Conservation (phyloP, 1,284 basidiomycete genomes). For the Cryptococcus depauperatus region DNA sequence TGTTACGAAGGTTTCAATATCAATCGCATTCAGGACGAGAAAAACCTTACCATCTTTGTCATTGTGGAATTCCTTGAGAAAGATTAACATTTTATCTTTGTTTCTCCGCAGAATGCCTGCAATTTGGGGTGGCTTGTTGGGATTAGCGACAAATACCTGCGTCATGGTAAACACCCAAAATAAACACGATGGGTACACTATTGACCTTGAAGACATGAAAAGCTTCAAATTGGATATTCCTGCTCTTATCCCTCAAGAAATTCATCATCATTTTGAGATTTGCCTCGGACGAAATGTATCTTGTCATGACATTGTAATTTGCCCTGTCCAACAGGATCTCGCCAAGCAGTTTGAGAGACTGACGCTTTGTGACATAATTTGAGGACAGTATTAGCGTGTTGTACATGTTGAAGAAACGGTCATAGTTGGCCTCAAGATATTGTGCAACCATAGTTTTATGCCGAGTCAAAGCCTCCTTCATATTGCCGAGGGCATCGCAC, state of each 20-base stretch:
- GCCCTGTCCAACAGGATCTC: slow-evolving; percentile 95
- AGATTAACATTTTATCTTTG: slow-evolving; percentile 83
- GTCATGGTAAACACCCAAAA: not conserved
- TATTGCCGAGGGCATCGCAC: slow-evolving; percentile 92
- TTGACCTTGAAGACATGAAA: slow-evolving; percentile 99
- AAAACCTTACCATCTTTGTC: slow-evolving; percentile 77
- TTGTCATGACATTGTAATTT: slow-evolving; percentile 97
- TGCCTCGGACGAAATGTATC: slow-evolving; percentile 80
- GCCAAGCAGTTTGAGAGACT: slow-evolving; percentile 94
- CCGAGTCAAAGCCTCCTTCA: slow-evolving; percentile 89
- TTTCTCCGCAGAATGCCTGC: slow-evolving; percentile 85
- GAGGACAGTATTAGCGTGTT: slow-evolving; percentile 81
- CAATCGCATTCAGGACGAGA: slow-evolving; percentile 2
- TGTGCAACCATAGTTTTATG: slow-evolving; percentile 96
- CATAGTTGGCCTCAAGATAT: slow-evolving; percentile 94
- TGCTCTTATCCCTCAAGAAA: slow-evolving; percentile 88
- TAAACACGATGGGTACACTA: not conserved
- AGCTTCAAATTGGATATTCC: slow-evolving; percentile 99
- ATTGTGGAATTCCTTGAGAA: slow-evolving; percentile 91
- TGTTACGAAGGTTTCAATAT: slow-evolving; percentile 35
- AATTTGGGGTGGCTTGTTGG: slow-evolving; percentile 94
- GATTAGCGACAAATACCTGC: slow-evolving; percentile 96
- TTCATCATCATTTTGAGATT: slow-evolving; percentile 99
- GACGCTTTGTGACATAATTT: slow-evolving; percentile 99
- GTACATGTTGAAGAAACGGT: slow-evolving; percentile 94